Evolutionary conservation across 371 early-diverging fungal genomes (phyloP).

Genomic region (Mucor saturninus): DNA sequence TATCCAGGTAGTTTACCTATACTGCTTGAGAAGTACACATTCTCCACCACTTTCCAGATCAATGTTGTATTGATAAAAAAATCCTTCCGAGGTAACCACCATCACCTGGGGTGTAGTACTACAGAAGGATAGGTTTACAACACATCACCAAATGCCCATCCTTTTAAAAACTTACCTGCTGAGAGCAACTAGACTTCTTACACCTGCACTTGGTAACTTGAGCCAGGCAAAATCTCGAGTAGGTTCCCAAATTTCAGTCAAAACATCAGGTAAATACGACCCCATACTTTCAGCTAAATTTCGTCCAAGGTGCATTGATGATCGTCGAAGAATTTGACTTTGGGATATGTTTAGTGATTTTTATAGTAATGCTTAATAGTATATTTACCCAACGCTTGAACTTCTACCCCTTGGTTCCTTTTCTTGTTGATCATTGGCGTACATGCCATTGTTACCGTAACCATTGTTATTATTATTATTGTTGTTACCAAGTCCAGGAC

Average conservation of each 20-base stretch:
- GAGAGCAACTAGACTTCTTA: constrained; percentile 83
- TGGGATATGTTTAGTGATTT: neutral
- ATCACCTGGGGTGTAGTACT: constrained; percentile 82
- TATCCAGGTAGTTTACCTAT: constrained; percentile 15
- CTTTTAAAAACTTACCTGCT: constrained; percentile 54
- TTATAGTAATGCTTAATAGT: neutral
- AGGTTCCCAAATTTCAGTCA: constrained; percentile 95
- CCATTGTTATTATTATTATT: constrained; percentile 1
- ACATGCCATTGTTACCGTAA: constrained; percentile 25
- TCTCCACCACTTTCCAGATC: constrained; percentile 92
- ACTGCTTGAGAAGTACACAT: constrained; percentile 84
- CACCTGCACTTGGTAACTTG: constrained; percentile 83
- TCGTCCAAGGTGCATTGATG: constrained; percentile 63
- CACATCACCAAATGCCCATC: neutral
- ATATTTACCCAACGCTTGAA: constrained; percentile 38
- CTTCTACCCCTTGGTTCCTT: constrained; percentile 31
- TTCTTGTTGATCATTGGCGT: constrained; percentile 15
- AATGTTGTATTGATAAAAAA: constrained; percentile 88
- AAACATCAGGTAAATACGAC: constrained; percentile 81
- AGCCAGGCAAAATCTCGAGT: constrained; percentile 92
- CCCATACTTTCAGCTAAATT: constrained; percentile 81
- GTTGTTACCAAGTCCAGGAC: constrained; percentile 6
- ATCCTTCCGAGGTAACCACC: constrained; percentile 93
- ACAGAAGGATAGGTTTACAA: neutral
- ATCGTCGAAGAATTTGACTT: constrained; percentile 59